phyloP scores from a whole-genome alignment of 331 rosid genomes.

The Rhamnella rubrinervis region DNA sequence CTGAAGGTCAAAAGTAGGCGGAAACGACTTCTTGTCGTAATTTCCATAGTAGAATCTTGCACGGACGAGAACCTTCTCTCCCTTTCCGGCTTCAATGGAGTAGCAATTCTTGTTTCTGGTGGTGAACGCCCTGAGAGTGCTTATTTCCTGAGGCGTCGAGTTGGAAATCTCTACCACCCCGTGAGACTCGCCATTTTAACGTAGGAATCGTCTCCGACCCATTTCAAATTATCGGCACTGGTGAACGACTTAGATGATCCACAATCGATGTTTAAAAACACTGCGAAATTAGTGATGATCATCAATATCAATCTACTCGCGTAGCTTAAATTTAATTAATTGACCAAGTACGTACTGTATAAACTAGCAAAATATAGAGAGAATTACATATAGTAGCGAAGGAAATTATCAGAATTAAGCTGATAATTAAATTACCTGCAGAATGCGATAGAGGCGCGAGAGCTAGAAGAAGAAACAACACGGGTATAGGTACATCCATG shows the following conservation, averaged over 20 bases:
- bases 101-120: slow-evolving; percentile 43
- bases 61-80: slow-evolving; percentile 41
- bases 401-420: no score
- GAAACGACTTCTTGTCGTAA: slow-evolving; percentile 40
- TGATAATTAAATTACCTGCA: neutral
- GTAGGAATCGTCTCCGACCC: slow-evolving; percentile 10
- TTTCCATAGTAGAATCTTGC: slow-evolving; percentile 53
- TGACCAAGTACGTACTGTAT: neutral
- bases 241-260: slow-evolving; percentile 4
- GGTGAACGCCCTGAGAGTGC: slow-evolving; percentile 42
- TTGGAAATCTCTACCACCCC: neutral
- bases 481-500: neutral
- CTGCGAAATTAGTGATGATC: neutral
- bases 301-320: neutral
- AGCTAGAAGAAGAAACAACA: neutral
- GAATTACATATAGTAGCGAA: no score
- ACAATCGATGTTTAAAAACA: slow-evolving; percentile 22
- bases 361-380: no score
- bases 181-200: slow-evolving; percentile 5
- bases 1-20: slow-evolving; percentile 45
- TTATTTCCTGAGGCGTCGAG: neutral
- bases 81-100: slow-evolving; percentile 31
- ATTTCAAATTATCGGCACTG: neutral
- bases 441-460: neutral
- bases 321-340: neutral